Evolutionary conservation across 306 rosid species (phyloP).

Genomic region (Medicago lupulina): DNA sequence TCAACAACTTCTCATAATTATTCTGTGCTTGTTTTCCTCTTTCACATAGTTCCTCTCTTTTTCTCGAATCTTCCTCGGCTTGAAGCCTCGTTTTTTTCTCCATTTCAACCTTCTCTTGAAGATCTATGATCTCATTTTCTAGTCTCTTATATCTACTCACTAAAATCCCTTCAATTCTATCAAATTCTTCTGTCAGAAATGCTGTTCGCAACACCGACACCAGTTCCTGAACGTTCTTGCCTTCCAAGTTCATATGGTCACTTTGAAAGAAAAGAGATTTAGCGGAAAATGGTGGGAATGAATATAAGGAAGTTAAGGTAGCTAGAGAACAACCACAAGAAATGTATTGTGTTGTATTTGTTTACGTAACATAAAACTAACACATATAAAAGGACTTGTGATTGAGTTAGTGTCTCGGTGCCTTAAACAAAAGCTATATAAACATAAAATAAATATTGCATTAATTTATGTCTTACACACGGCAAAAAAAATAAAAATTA

Average conservation of each 20-base stretch:
- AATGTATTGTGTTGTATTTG: too few species aligned
- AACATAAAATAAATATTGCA: too few species aligned
- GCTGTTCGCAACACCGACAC: not conserved
- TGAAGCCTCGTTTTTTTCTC: slow-evolving; percentile 13
- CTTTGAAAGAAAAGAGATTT: not conserved
- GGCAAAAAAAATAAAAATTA: too few species aligned
- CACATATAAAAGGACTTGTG: too few species aligned
- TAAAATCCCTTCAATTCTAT: not conserved
- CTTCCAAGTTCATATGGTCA: not conserved
- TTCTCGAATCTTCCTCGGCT: slow-evolving; percentile 27
- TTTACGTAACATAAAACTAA: too few species aligned
- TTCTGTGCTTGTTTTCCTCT: not conserved
- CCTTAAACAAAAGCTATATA: too few species aligned
- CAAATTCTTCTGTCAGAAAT: not conserved
- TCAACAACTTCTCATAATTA: slow-evolving; percentile 42
- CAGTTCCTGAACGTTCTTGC: not conserved
- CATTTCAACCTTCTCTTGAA: not conserved
- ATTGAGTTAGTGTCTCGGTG: too few species aligned
- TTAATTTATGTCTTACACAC: too few species aligned
- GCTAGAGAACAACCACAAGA: too few species aligned
- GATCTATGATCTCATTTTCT: not conserved
- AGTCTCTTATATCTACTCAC: not conserved
- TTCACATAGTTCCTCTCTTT: slow-evolving; percentile 11
- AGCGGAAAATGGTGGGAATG: not conserved
- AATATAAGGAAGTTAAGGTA: too few species aligned